These are phyloP conservation scores for Fibroporia radiculosa DNA, from an alignment of 768 basidiomycete genomes.

Conservation along the genomic window DNA sequence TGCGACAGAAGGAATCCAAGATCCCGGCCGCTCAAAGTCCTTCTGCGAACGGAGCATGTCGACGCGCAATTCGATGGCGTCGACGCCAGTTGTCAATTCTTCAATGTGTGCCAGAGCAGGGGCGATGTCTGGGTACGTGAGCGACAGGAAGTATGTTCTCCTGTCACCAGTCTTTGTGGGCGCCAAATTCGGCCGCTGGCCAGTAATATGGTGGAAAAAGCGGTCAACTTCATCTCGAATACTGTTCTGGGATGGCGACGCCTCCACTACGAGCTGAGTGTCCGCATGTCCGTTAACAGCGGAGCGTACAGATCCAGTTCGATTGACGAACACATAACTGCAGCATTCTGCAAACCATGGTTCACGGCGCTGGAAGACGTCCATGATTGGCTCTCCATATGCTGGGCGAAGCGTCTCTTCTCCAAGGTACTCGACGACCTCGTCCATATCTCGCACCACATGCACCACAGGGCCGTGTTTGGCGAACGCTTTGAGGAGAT, in stretches of 20 bases:
- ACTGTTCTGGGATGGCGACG: slow-evolving; percentile 21
- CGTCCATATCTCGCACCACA: slow-evolving; percentile 70
- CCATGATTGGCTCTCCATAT: slow-evolving; percentile 80
- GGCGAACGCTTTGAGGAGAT: slow-evolving; percentile 61
- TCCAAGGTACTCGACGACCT: slow-evolving; percentile 75
- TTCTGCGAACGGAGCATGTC: slow-evolving; percentile 66
- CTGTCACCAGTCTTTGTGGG: slow-evolving; percentile 41
- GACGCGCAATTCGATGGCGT: slow-evolving; percentile 91
- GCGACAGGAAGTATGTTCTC: slow-evolving; percentile 86
- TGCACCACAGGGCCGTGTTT: slow-evolving; percentile 72
- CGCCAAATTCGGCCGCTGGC: slow-evolving; percentile 56
- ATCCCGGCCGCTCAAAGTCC: slow-evolving; percentile 37
- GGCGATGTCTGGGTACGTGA: slow-evolving; percentile 86
- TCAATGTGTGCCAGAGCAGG: slow-evolving; percentile 62
- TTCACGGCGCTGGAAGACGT: slow-evolving; percentile 74
- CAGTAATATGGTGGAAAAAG: slow-evolving; percentile 87
- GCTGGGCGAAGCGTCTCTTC: slow-evolving; percentile 75
- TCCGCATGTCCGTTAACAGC: slow-evolving; percentile 5
- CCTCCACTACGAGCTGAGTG: slow-evolving; percentile 1
- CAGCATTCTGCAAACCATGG: slow-evolving; percentile 85
- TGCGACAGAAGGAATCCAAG: slow-evolving; percentile 51
- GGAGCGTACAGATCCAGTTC: slow-evolving; percentile 32
- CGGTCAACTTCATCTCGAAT: slow-evolving; percentile 59
- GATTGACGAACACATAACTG: slow-evolving; percentile 79
- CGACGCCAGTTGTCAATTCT: slow-evolving; percentile 72